A percentile compares a stretch with the other conserved stretches of the same genome.
Conservation (phyloP, 495 filamentous ascomycete species). For the Penicillium turbatum region DNA sequence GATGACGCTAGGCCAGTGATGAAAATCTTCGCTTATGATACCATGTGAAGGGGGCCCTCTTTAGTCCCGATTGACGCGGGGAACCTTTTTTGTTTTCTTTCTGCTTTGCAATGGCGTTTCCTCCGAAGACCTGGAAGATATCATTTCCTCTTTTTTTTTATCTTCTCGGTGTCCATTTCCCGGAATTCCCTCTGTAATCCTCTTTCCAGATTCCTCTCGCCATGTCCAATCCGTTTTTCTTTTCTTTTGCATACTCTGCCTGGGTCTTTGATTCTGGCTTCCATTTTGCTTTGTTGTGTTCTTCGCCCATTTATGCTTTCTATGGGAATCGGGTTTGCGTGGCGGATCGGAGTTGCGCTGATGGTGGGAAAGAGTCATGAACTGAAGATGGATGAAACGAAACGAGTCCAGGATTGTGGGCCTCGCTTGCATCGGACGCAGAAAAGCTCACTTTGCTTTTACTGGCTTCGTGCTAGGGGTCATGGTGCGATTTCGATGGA, state of each 20-base stretch:
- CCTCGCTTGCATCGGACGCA: background rate
- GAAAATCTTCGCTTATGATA: conserved; percentile 43
- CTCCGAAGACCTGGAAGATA: conserved; percentile 34
- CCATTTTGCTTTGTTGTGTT: conserved; percentile 6
- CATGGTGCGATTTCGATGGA: conserved; percentile 16
- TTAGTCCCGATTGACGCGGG: conserved; percentile 4
- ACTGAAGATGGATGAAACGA: conserved; percentile 5
- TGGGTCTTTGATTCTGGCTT: background rate
- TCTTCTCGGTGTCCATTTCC: conserved; percentile 12
- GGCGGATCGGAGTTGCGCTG: conserved; percentile 14
- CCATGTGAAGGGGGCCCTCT: conserved; percentile 33
- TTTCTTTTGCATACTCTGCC: conserved; percentile 14
- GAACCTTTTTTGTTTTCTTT: conserved; percentile 26
- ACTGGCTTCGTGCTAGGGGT: background rate
- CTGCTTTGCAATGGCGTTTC: conserved; percentile 43
- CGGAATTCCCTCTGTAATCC: conserved; percentile 8
- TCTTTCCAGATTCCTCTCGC: conserved; percentile 3
- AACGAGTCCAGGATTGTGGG: conserved; percentile 15
- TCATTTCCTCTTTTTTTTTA: conserved; percentile 16
- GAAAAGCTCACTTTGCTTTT: background rate
- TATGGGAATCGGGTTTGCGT: conserved; percentile 3
- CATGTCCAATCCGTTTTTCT: conserved; percentile 3
- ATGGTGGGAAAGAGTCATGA: conserved; percentile 17
- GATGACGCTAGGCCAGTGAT: conserved; percentile 27
- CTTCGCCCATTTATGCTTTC: conserved; percentile 9